Evolutionary conservation across 306 rosid genomes (phyloP).

Genomic region (Sesbania bispinosa): DNA sequence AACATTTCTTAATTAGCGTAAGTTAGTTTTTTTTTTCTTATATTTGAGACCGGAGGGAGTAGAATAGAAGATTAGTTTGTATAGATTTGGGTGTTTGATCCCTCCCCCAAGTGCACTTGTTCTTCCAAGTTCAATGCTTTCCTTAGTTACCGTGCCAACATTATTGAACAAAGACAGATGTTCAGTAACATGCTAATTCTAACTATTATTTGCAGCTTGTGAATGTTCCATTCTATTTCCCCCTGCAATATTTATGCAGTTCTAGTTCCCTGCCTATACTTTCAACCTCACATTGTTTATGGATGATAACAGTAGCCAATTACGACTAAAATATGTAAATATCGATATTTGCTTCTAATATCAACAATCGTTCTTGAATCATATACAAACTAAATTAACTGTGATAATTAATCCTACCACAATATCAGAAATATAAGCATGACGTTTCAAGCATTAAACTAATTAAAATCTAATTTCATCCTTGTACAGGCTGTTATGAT

Average conservation of each 20-base stretch:
- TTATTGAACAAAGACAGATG: neutral
- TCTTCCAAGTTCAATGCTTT: neutral
- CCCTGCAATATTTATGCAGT: neutral
- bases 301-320: neutral
- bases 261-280: neutral
- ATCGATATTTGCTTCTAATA: neutral
- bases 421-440: slow-evolving; percentile 8
- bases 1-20: no score
- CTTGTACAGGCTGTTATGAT: neutral
- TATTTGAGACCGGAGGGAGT: no score
- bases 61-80: neutral
- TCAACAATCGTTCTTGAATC: neutral
- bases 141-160: neutral
- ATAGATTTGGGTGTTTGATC: neutral
- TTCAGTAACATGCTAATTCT: neutral
- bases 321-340: neutral
- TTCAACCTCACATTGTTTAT: neutral
- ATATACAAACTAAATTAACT: neutral
- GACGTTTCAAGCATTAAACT: neutral
- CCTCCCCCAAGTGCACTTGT: no score
- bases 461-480: slow-evolving; percentile 24
- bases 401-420: slow-evolving; percentile 1
- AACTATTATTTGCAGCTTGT: neutral
- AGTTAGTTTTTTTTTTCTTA: no score
- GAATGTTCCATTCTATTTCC: neutral